A percentile compares a stretch with the other conserved stretches of the same genome.
phyloP scores from a whole-genome alignment of 495 filamentous ascomycete species.

The Trichoderma reesei region DNA sequence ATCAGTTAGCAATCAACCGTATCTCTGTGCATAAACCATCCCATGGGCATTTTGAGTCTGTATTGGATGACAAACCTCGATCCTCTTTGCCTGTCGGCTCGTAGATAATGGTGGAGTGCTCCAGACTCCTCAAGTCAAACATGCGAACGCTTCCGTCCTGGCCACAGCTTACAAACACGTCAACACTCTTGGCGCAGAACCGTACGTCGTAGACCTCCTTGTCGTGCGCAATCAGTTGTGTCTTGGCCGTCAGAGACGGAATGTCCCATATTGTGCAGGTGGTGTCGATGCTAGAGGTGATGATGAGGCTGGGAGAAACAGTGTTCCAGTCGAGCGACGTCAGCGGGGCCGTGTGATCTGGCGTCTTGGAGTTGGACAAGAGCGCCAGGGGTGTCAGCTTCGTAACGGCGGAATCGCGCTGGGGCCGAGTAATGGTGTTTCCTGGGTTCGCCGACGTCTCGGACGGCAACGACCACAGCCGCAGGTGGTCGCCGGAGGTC shows the following conservation, averaged over 20 bases:
- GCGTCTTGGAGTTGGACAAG: slow-evolving; percentile 94
- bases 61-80: slow-evolving; percentile 42
- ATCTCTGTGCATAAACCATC: not conserved
- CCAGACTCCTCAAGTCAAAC: slow-evolving; percentile 94
- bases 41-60: not conserved
- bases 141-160: slow-evolving; percentile 97
- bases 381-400: slow-evolving; percentile 92
- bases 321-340: slow-evolving; percentile 98
- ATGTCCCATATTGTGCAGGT: slow-evolving; percentile 99
- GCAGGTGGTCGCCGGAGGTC: slow-evolving; percentile 92
- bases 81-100: slow-evolving; percentile 87
- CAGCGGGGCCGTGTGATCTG: slow-evolving; percentile 92
- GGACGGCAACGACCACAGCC: slow-evolving; percentile 81
- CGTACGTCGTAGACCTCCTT: slow-evolving; percentile 98
- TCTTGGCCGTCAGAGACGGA: slow-evolving; percentile 93
- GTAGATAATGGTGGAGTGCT: slow-evolving; percentile 99
- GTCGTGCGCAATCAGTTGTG: slow-evolving; percentile 95
- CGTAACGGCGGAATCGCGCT: slow-evolving; percentile 54
- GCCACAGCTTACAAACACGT: slow-evolving; percentile 95
- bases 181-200: slow-evolving; percentile 91
- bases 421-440: slow-evolving; percentile 67
- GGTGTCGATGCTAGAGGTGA: slow-evolving; percentile 97
- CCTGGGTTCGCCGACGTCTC: slow-evolving; percentile 43
- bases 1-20: slow-evolving; percentile 15
- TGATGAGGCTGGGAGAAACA: slow-evolving; percentile 89